These are phyloP conservation scores for Fusarium torreyae DNA, from an alignment of 2,329 filamentous ascomycete genomes.

Conservation along the genomic window DNA sequence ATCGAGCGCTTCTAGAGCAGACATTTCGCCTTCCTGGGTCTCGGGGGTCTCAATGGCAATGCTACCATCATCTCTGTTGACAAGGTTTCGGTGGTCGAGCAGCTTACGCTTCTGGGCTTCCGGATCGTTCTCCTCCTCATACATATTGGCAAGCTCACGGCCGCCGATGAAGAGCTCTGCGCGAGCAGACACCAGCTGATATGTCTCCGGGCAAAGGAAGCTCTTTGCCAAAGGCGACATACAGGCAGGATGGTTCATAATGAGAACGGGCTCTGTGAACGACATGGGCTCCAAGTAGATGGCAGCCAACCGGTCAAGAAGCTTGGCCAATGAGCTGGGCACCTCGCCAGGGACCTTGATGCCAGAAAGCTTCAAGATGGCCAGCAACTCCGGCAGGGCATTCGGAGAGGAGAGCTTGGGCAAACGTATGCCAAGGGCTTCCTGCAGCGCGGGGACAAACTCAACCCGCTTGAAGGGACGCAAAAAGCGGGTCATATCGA, in stretches of 20 bases:
- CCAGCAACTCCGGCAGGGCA: slow-evolving; percentile 72
- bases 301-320: slow-evolving; percentile 86
- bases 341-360: slow-evolving; percentile 77
- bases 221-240: slow-evolving; percentile 94
- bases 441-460: slow-evolving; percentile 86
- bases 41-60: slow-evolving; percentile 50
- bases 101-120: slow-evolving; percentile 90
- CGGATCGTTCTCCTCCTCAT: slow-evolving; percentile 97
- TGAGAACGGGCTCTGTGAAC: slow-evolving; percentile 79
- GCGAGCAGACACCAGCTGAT: slow-evolving; percentile 83
- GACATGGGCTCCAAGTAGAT: slow-evolving; percentile 85
- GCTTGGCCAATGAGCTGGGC: slow-evolving; percentile 69
- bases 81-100: slow-evolving; percentile 63
- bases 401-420: slow-evolving; percentile 72
- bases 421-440: slow-evolving; percentile 74
- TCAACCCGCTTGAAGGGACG: slow-evolving; percentile 78
- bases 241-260: slow-evolving; percentile 89
- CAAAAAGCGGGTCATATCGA: slow-evolving; percentile 65
- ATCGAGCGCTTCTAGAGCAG: slow-evolving; percentile 14
- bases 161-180: slow-evolving; percentile 88
- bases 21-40: slow-evolving; percentile 14
- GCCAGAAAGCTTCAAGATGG: slow-evolving; percentile 69
- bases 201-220: slow-evolving; percentile 76
- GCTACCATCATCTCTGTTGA: slow-evolving; percentile 54
- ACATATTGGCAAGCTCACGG: slow-evolving; percentile 93